Evolutionary conservation across 208 protist genomes (phyloP).

Genomic region (Naegleria lovaniensis): DNA sequence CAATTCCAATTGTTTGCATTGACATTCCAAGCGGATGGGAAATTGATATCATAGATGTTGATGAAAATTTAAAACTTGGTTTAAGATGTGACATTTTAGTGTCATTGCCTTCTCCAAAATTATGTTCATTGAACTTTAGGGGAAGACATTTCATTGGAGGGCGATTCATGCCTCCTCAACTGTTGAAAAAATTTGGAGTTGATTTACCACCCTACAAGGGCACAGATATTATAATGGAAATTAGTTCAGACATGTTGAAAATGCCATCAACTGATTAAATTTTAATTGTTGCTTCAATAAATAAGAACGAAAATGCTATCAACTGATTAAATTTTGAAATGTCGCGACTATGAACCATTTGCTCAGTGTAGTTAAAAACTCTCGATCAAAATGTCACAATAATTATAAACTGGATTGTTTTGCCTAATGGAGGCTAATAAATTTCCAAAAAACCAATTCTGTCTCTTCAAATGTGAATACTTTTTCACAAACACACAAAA

Average conservation of each 20-base stretch:
- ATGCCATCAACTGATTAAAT: too few species aligned
- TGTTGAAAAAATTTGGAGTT: not conserved
- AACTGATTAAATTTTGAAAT: too few species aligned
- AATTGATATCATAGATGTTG: not conserved
- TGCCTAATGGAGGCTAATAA: too few species aligned
- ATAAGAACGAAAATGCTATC: too few species aligned
- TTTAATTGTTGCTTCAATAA: too few species aligned
- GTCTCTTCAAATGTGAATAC: too few species aligned
- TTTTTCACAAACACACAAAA: too few species aligned
- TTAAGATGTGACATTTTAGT: not conserved
- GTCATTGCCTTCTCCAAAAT: constrained; percentile 1
- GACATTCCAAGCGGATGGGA: constrained; percentile 27
- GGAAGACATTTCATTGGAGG: constrained; percentile 26
- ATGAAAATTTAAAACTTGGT: not conserved
- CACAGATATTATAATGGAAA: not conserved
- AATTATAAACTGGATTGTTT: too few species aligned
- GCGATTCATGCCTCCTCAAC: not conserved
- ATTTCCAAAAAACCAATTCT: too few species aligned
- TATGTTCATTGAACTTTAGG: not conserved
- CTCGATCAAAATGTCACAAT: too few species aligned
- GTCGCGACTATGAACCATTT: too few species aligned
- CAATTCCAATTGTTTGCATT: not conserved
- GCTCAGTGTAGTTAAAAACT: too few species aligned
- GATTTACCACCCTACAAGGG: not conserved
- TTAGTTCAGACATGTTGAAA: not conserved